Base-by-base conservation (phyloP, 2,329 filamentous ascomycete genomes). In the Tolypocladium cylindrosporum region DNA sequence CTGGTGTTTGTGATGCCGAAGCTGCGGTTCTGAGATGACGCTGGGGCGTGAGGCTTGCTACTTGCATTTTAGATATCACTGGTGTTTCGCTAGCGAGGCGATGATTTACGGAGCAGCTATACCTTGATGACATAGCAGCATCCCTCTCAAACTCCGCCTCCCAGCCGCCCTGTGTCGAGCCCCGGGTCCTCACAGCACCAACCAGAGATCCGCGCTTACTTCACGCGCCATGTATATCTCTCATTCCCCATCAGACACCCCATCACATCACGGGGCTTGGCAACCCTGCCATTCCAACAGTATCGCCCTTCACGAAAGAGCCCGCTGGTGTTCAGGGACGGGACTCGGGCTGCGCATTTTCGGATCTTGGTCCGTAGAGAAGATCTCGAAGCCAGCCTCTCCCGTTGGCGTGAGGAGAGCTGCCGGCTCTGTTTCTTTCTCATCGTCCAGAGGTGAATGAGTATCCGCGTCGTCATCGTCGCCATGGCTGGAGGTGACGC, bases 1-100 rank as follows among this genome's bases (percentile, higher is more conserved):
- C 72, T 97, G 62, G 92, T 97, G 14, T 93, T 93, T 76, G 80
- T 93, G 55, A 76, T 91, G 69, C 93, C 93, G 0, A 97, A 97
- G 77, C 73, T 97, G 69, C 81, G 93, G 67, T 94, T 96, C 68
- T 96, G 67, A 77, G 10, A 36, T 2, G 48, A 36, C 19, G 19
- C 31, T n/a, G 48, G 27, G 27, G 27, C 19, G 31, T 5, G 31
- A n/a, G 4, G 9, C 4, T 19, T 4, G 4, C 11, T 7, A 19
- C 5, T 37, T 21, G 31, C 10, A 52, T 52, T n/a, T 21, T 13
- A 52, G 31, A 52, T 52, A 37, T 36, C 19, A n/a, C 31, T 48
- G 24, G 24, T 52, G 16, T 5, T 34, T 51, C 36, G 16, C 45
- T 51, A 52, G 48, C 48, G 48, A 52, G 48, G 21, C 11, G 4